Evolutionary conservation across 129 eudicot species (phyloP).

Genomic region (Flaveria bidentis): DNA sequence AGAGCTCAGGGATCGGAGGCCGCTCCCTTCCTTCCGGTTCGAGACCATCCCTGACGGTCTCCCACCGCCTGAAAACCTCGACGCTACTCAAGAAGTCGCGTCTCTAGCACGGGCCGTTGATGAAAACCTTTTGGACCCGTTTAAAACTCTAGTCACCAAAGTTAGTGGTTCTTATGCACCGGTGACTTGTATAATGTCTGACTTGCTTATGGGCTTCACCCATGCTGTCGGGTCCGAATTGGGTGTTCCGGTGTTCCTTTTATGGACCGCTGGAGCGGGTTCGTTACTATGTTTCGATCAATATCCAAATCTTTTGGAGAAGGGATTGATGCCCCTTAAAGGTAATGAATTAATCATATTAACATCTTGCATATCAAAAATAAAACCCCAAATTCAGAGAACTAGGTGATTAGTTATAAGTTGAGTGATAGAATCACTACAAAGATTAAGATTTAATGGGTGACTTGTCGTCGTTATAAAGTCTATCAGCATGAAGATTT

Average conservation of each 20-base stretch:
- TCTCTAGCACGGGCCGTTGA: constrained; percentile 22
- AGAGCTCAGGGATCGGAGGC: constrained; percentile 28
- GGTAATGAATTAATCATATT: constrained; percentile 19
- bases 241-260: constrained; percentile 28
- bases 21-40: constrained; percentile 54
- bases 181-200: constrained; percentile 39
- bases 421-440: too few relatives aligned
- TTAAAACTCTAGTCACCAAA: constrained; percentile 30
- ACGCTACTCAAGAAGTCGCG: constrained; percentile 40
- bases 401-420: too few relatives aligned
- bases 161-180: constrained; percentile 29
- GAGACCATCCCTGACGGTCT: constrained; percentile 64
- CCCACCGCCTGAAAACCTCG: constrained; percentile 34
- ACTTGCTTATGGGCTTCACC: constrained; percentile 39
- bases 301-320: constrained; percentile 28
- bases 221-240: constrained; percentile 26
- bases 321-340: constrained; percentile 46
- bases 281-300: constrained; percentile 37
- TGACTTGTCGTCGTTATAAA: too few relatives aligned
- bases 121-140: constrained; percentile 25
- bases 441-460: too few relatives aligned
- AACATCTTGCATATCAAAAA: neutral
- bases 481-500: too few relatives aligned
- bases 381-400: neutral
- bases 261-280: constrained; percentile 42